Evolutionary conservation across 306 rosid genomes (phyloP).

Genomic region (Spatholobus suberectus): DNA sequence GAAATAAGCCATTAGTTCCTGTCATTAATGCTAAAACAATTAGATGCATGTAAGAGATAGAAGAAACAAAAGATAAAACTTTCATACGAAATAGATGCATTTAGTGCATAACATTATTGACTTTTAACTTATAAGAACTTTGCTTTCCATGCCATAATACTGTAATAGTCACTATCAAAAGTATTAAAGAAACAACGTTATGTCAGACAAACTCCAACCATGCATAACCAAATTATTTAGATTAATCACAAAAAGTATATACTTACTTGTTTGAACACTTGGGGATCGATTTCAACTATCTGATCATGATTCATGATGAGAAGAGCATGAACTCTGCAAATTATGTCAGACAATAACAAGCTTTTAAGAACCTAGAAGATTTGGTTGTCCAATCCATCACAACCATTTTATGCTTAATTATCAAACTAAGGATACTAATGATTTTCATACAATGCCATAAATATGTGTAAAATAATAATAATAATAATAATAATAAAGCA

Average conservation of each 20-base stretch:
- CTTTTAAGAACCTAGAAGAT: slow-evolving; percentile 41
- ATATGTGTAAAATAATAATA: background rate
- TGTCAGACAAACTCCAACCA: slow-evolving; percentile 44
- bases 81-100: background rate
- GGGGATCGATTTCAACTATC: slow-evolving; percentile 54
- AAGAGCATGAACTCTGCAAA: slow-evolving; percentile 58
- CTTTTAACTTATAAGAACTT: slow-evolving; percentile 10
- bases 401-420: slow-evolving; percentile 38
- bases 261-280: slow-evolving; percentile 54
- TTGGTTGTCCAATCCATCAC: slow-evolving; percentile 44
- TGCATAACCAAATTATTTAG: slow-evolving; percentile 42
- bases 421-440: slow-evolving; percentile 40
- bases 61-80: slow-evolving; percentile 14
- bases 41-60: background rate
- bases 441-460: slow-evolving; percentile 35
- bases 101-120: slow-evolving; percentile 23
- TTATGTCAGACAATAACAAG: slow-evolving; percentile 49
- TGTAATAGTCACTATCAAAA: background rate
- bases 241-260: slow-evolving; percentile 46
- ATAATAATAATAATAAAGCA: slow-evolving; percentile 29
- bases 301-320: slow-evolving; percentile 55
- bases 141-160: slow-evolving; percentile 24
- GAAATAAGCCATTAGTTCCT: slow-evolving; percentile 20
- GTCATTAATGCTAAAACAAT: slow-evolving; percentile 18
- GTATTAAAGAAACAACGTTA: background rate